Conservation (phyloP, 169 alveolate species). For the Plasmodium berghei region DNA sequence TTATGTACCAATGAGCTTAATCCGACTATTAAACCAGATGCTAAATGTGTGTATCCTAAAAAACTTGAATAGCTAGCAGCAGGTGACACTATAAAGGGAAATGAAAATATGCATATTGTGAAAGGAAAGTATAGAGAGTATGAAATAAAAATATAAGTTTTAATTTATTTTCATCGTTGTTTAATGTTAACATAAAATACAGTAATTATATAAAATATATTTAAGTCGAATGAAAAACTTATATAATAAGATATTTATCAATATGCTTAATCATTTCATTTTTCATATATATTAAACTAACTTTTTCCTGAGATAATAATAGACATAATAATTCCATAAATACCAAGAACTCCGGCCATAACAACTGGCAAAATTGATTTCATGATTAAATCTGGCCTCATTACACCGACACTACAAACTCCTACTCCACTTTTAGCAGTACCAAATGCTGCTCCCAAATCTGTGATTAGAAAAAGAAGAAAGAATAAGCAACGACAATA, state of each 20-base stretch:
- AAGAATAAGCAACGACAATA: neutral
- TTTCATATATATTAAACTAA: constrained; percentile 6
- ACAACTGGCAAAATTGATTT: constrained; percentile 99
- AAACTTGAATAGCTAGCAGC: constrained; percentile 88
- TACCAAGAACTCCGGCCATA: constrained; percentile 99
- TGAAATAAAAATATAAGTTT: no score
- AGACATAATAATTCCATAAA: constrained; percentile 97
- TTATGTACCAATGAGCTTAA: constrained; percentile 88
- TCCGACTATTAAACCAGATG: constrained; percentile 97
- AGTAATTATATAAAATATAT: no score
- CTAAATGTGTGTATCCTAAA: constrained; percentile 96
- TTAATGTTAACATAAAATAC: no score
- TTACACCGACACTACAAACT: constrained; percentile 98
- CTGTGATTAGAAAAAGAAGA: constrained; percentile 78
- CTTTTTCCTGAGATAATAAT: constrained; percentile 87
- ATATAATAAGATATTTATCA: no score
- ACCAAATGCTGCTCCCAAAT: constrained; percentile 99
- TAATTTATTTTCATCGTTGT: no score
- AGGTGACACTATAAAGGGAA: constrained; percentile 21
- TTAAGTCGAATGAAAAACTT: no score
- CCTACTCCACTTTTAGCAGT: constrained; percentile 99
- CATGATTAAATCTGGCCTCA: constrained; percentile 99
- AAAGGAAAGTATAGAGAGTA: neutral
- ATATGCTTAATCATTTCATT: no score
- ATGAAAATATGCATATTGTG: neutral